phyloP scores from a whole-genome alignment of 352 stramenopile genomes.

The Thraustotheca clavata region DNA sequence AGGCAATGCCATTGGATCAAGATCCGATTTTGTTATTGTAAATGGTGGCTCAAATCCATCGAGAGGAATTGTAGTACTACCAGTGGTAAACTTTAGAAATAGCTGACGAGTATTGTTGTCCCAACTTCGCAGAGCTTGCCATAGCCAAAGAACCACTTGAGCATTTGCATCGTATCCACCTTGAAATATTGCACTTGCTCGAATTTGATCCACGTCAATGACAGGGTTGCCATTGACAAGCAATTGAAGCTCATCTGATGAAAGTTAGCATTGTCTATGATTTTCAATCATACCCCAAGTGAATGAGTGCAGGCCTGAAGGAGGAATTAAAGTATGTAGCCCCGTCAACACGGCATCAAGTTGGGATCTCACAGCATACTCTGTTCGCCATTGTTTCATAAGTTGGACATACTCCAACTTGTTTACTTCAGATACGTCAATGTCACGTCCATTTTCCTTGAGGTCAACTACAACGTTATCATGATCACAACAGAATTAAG shows the following conservation, averaged over 20 bases:
- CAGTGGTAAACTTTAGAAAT: constrained; percentile 83
- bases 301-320: constrained; percentile 39
- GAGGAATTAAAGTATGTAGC: constrained; percentile 41
- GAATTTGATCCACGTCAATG: constrained; percentile 81
- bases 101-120: constrained; percentile 40
- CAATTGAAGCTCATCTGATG: constrained; percentile 30
- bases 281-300: constrained; percentile 18
- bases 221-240: constrained; percentile 46
- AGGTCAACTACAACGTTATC: constrained; percentile 32
- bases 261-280: neutral
- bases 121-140: constrained; percentile 70
- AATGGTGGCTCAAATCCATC: constrained; percentile 82
- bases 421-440: constrained; percentile 64
- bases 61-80: constrained; percentile 71
- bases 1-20: constrained; percentile 56
- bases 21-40: constrained; percentile 75
- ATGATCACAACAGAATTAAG: neutral
- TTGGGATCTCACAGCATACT: constrained; percentile 42
- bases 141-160: constrained; percentile 76
- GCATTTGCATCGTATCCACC: constrained; percentile 69
- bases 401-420: constrained; percentile 67
- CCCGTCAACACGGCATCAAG: constrained; percentile 49
- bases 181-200: constrained; percentile 68
- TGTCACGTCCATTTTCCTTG: constrained; percentile 50
- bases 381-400: constrained; percentile 50